Conservation (phyloP, 768 basidiomycete genomes). For the Tulasnella sp. region DNA sequence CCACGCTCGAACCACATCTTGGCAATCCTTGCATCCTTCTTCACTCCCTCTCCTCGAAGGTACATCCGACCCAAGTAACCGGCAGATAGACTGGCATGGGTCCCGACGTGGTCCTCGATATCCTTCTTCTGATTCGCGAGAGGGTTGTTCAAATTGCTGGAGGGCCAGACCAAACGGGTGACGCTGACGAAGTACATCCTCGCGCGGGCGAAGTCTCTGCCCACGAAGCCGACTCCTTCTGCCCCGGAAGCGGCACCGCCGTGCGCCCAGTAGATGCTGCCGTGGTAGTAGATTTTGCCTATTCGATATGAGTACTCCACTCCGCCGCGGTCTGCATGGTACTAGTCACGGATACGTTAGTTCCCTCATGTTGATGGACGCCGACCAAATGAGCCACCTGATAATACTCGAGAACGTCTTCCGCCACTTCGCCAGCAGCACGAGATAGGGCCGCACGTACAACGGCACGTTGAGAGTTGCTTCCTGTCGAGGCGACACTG, state of each 20-base stretch:
- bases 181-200: conserved; percentile 75
- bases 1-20: conserved; percentile 95
- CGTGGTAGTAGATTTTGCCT: conserved; percentile 94
- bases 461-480: conserved; percentile 57
- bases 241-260: conserved; percentile 82
- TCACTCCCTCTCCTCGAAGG: conserved; percentile 83
- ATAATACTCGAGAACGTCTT: conserved; percentile 86
- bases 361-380: neutral
- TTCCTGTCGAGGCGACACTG: conserved; percentile 80
- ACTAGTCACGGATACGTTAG: conserved; percentile 36
- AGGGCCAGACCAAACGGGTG: conserved; percentile 77
- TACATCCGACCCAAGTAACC: conserved; percentile 91
- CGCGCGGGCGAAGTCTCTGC: conserved; percentile 65
- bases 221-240: conserved; percentile 84
- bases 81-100: conserved; percentile 66
- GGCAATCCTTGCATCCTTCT: conserved; percentile 58
- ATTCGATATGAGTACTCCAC: conserved; percentile 81
- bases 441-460: conserved; percentile 75
- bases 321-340: conserved; percentile 89
- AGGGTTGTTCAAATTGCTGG: conserved; percentile 50
- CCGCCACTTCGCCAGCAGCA: conserved; percentile 88
- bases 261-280: conserved; percentile 68
- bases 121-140: conserved; percentile 21
- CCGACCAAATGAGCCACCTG: conserved; percentile 34
- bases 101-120: conserved; percentile 41